Conservation (phyloP, 345 rosid genomes). For the Arabidopsis suecica region DNA sequence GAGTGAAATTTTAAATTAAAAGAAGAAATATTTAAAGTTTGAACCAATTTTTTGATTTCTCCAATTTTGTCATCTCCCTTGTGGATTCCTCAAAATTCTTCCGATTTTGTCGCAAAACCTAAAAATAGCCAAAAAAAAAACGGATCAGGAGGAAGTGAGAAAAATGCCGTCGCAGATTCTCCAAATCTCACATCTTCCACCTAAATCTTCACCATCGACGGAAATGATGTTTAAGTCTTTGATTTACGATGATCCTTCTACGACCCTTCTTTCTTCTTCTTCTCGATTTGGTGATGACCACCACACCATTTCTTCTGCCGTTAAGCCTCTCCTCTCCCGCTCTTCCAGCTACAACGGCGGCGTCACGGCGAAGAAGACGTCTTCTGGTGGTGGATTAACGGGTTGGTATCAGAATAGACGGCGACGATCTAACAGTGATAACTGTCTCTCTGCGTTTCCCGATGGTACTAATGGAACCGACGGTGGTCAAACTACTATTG, state of each 20-base stretch:
- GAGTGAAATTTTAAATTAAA: too few species aligned
- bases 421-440: conserved; percentile 63
- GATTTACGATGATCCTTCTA: conserved; percentile 52
- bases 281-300: conserved; percentile 59
- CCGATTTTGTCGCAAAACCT: conserved; percentile 1
- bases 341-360: conserved; percentile 54
- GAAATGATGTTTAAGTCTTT: conserved; percentile 49
- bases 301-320: conserved; percentile 36
- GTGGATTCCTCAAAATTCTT: not conserved
- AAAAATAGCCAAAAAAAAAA: conserved; percentile 17
- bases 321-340: conserved; percentile 62
- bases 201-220: conserved; percentile 40
- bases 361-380: conserved; percentile 2
- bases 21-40: too few species aligned
- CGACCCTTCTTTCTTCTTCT: conserved; percentile 54
- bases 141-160: not conserved
- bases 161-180: conserved; percentile 56
- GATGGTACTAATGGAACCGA: conserved; percentile 35
- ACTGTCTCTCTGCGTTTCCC: conserved; percentile 55
- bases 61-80: not conserved
- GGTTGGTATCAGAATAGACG: conserved; percentile 60
- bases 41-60: too few species aligned
- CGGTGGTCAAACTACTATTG: conserved; percentile 51
- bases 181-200: conserved; percentile 45
- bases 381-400: conserved; percentile 21